Conservation (phyloP, 768 basidiomycete genomes). For the Phanerochaete carnosa region DNA sequence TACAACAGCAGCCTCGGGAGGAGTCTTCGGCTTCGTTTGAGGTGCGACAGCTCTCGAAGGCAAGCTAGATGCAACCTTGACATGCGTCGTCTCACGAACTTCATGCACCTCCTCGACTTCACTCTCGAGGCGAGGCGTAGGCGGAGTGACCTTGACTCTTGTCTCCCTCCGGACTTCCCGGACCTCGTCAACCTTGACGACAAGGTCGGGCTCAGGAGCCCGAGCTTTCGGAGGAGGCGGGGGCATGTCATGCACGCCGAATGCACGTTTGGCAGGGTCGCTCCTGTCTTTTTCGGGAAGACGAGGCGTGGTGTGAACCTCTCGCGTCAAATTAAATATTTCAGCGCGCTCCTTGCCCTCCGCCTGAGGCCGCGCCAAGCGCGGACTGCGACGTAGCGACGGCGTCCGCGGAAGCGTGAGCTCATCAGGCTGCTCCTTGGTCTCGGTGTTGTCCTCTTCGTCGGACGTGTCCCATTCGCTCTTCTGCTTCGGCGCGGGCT, state of each 20-base stretch:
- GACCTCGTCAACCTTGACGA: background rate
- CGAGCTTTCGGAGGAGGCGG: background rate
- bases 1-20: background rate
- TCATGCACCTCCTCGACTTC: background rate
- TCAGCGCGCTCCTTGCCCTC: slow-evolving; percentile 2
- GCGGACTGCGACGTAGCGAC: background rate
- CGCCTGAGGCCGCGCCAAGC: background rate
- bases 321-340: too few species aligned
- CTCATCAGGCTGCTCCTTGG: background rate
- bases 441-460: slow-evolving; percentile 14
- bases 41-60: background rate
- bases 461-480: slow-evolving; percentile 16
- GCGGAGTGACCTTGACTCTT: background rate
- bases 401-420: background rate
- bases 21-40: background rate
- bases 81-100: background rate
- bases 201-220: background rate
- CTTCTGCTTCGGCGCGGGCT: slow-evolving; percentile 2
- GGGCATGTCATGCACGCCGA: slow-evolving; percentile 7
- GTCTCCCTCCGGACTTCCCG: background rate
- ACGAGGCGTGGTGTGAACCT: slow-evolving; percentile 17
- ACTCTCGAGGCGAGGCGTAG: background rate
- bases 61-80: background rate
- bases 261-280: slow-evolving; percentile 21
- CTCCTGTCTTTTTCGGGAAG: slow-evolving; percentile 21